Evolutionary conservation across 176 grass and related monocot species (phyloP), one percentile per base, ranked within the genome.

Genomic region (Paspalum vaginatum): DNA sequence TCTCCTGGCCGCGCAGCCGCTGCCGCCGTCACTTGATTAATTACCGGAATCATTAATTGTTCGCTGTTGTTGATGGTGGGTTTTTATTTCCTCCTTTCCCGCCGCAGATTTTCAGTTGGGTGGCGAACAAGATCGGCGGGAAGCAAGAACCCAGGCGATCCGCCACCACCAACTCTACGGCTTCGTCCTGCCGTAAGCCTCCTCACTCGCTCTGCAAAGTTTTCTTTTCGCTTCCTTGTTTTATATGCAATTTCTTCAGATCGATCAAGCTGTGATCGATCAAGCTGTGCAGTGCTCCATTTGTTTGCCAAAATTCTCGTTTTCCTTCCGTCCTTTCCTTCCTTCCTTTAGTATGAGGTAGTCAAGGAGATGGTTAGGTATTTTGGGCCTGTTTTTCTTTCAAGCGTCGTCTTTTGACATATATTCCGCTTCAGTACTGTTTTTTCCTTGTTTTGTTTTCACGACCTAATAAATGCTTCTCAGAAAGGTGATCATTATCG

Each of bases 81-180:
- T 24, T 4, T n/a, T n/a, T n/a, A n/a, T n/a, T n/a, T 40, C n/a
- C 7, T 79, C 53, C 8, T 78, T 53, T 47, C 47, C 17, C 26
- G n/a, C 21, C 16, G 41, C 78, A 94, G 92, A 89, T 94, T 85
- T 91, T 94, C 71, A 87, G 79, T 64, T 91, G 92, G 92, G 79
- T 91, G 6, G 87, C 82, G 16, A 89, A 87, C 73, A 94, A 91
- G 83, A 79, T 84, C 72, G 77, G 44, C 55, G 77, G 86, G 83
- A 84, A 79, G 76, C 89, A 94, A 74, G 86, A 91, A 21, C 46
- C 65, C 11, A 91, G 53, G 21, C 78, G 71, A 63, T 42, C 64
- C 70, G 61, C 66, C 7, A 32, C 66, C 7, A 32, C 72, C 2
- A 60, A 42, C 45, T 81, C 89, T 20, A 38, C 70, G 0, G 75